These are phyloP conservation scores for Alternaria rosae DNA, from an alignment of 2,329 filamentous ascomycete genomes.

Conservation along the genomic window DNA sequence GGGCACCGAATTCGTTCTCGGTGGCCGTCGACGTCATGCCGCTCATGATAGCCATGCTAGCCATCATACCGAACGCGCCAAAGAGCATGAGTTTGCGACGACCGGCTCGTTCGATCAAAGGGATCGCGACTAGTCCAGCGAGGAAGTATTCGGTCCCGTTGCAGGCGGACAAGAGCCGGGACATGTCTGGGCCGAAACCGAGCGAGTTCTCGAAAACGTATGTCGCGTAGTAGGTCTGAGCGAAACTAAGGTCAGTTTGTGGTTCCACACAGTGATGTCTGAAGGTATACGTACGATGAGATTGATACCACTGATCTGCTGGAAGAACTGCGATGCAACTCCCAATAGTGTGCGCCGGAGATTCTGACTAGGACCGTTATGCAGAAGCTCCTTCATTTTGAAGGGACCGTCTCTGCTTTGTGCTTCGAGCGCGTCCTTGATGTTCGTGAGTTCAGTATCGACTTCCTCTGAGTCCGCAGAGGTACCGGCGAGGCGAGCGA, in stretches of 20 bases:
- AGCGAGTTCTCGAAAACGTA: constrained; percentile 57
- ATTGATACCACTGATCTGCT: constrained; percentile 48
- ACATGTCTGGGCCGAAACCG: constrained; percentile 52
- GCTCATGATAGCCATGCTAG: constrained; percentile 58
- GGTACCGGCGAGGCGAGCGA: constrained; percentile 18
- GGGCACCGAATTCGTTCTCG: constrained; percentile 12
- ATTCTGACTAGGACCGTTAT: constrained; percentile 55
- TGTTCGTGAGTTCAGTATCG: constrained; percentile 43
- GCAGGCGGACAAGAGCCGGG: constrained; percentile 44
- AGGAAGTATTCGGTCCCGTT: constrained; percentile 56
- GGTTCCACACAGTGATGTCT: neutral
- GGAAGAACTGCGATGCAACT: constrained; percentile 57
- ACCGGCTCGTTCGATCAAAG: constrained; percentile 48
- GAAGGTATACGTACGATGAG: constrained; percentile 16
- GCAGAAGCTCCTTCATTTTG: constrained; percentile 45
- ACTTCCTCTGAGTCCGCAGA: constrained; percentile 32
- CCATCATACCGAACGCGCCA: constrained; percentile 34
- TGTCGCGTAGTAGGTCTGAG: constrained; percentile 31
- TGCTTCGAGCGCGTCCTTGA: constrained; percentile 52
- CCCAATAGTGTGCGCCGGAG: constrained; percentile 52
- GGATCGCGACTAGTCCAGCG: constrained; percentile 49
- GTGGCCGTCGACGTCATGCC: constrained; percentile 23
- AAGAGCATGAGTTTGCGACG: constrained; percentile 42
- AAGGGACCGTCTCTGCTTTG: constrained; percentile 46
- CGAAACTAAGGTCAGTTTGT: neutral